Percentiles rank a stretch among this genome's conserved stretches.
These are phyloP conservation scores for Micractinium conductrix DNA, from an alignment of 139 green algal genomes.

Conservation along the genomic window DNA sequence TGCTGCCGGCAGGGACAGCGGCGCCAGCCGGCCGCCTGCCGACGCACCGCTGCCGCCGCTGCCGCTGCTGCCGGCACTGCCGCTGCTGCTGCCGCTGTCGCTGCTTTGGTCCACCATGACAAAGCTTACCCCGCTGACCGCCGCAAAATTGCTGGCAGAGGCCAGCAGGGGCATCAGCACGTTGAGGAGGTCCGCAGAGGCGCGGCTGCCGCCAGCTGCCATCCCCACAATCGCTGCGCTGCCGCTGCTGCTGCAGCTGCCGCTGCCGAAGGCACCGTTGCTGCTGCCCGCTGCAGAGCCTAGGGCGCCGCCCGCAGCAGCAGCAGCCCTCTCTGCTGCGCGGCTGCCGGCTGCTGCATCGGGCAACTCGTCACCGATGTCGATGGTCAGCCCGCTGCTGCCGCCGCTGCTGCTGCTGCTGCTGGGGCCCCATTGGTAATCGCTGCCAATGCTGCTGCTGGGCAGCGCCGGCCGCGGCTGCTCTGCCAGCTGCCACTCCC, in stretches of 20 bases:
- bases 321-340: too few relatives aligned
- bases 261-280: neutral
- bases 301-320: too few relatives aligned
- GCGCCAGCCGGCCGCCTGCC: neutral
- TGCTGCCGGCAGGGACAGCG: conserved; percentile 10
- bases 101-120: neutral
- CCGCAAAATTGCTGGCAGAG: conserved; percentile 35
- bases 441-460: conserved; percentile 36
- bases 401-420: neutral
- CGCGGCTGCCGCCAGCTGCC: too few relatives aligned
- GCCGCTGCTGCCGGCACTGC: neutral
- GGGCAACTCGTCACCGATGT: too few relatives aligned
- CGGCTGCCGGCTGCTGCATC: too few relatives aligned
- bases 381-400: too few relatives aligned
- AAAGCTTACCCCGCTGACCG: conserved; percentile 35
- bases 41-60: neutral
- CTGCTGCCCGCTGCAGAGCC: too few relatives aligned
- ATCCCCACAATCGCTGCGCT: neutral
- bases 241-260: neutral
- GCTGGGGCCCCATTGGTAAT: conserved; percentile 17
- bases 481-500: conserved; percentile 1
- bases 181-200: conserved; percentile 27
- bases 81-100: neutral
- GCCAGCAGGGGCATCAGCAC: conserved; percentile 42
- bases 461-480: conserved; percentile 22